These are phyloP conservation scores for Colletotrichum falcatum DNA, from an alignment of 2,329 filamentous ascomycete species.

Conservation along the genomic window DNA sequence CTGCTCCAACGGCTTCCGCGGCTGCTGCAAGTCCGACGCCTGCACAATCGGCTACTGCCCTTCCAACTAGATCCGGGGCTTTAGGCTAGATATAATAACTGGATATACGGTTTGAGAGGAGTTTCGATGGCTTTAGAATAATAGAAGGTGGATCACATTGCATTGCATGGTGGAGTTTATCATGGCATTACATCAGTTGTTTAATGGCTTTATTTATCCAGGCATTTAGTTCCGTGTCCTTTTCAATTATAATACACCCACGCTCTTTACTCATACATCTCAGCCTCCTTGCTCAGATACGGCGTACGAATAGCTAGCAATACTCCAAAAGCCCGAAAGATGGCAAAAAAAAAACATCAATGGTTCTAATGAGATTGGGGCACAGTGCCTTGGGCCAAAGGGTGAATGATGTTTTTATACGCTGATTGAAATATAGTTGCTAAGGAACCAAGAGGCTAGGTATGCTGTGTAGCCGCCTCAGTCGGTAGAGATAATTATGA, in stretches of 20 bases:
- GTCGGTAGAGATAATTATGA: neutral
- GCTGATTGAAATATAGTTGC: constrained; percentile 17
- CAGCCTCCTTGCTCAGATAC: neutral
- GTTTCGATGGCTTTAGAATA: neutral
- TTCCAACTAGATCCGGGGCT: constrained; percentile 14
- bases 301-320: neutral
- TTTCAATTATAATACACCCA: constrained; percentile 11
- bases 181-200: constrained; percentile 14
- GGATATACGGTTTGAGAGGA: neutral
- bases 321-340: neutral
- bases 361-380: neutral
- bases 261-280: constrained; percentile 3
- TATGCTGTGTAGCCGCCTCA: constrained; percentile 22
- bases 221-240: constrained; percentile 3
- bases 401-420: neutral
- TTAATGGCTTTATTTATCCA: neutral
- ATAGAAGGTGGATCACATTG: neutral
- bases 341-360: too few species aligned
- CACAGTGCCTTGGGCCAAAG: too few species aligned
- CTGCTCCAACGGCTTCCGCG: constrained; percentile 30
- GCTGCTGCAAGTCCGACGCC: constrained; percentile 33
- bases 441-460: constrained; percentile 27
- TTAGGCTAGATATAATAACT: neutral
- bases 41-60: constrained; percentile 35
- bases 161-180: constrained; percentile 21